Percentiles rank a stretch among this genome's conserved stretches.
phyloP scores from a whole-genome alignment of 805 yeast species.

The Hanseniaspora meyeri region DNA sequence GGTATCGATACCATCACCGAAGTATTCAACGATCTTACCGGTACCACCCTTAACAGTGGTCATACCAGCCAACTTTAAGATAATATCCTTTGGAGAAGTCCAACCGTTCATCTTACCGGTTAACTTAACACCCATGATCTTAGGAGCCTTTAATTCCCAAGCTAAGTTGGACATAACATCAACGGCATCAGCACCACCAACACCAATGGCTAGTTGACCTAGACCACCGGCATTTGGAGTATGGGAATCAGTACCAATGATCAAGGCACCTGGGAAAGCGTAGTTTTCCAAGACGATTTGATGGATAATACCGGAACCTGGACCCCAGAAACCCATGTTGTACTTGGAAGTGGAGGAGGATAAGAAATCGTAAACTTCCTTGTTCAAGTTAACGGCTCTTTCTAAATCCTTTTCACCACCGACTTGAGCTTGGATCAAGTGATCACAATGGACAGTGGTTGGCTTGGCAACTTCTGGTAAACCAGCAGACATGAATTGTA shows the following conservation, averaged over 20 bases:
- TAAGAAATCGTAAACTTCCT: conserved; percentile 88
- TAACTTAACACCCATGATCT: conserved; percentile 84
- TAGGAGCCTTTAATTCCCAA: conserved; percentile 97
- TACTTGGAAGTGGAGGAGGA: conserved; percentile 84
- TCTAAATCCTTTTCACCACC: conserved; percentile 80
- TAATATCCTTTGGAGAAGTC: conserved; percentile 95
- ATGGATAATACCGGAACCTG: conserved; percentile 96
- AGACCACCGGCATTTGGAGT: conserved; percentile 98
- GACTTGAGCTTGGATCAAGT: conserved; percentile 87
- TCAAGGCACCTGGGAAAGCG: conserved; percentile 93
- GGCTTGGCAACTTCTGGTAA: conserved; percentile 86
- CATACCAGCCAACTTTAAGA: conserved; percentile 83
- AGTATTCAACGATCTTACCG: conserved; percentile 90
- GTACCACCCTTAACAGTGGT: conserved; percentile 98
- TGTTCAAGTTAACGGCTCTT: conserved; percentile 77
- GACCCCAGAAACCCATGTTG: conserved; percentile 97
- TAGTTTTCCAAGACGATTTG: conserved; percentile 93
- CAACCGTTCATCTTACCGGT: conserved; percentile 88
- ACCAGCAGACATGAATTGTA: conserved; percentile 94
- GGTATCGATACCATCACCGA: conserved; percentile 86
- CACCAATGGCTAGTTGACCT: conserved; percentile 96
- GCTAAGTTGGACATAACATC: conserved; percentile 89
- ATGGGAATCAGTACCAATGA: conserved; percentile 94
- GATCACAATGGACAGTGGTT: conserved; percentile 95
- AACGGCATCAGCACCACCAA: conserved; percentile 99